Evolutionary conservation across 129 eudicot species (phyloP).

Genomic region (Artemisia argyi): DNA sequence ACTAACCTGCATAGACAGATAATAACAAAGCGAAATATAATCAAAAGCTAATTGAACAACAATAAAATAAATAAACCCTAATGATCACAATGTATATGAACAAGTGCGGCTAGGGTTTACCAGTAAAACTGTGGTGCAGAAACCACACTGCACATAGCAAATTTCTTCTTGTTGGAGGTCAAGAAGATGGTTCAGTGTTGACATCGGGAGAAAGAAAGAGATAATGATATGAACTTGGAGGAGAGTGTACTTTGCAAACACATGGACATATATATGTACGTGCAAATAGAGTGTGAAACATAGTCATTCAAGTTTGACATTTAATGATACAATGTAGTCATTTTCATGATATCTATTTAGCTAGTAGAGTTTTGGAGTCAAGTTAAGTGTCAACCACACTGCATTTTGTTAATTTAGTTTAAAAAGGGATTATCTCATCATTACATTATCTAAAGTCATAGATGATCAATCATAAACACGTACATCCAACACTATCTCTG

Average conservation of each 20-base stretch:
- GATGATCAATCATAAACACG: no score
- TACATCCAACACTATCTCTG: no score
- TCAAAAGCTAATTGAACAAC: not conserved
- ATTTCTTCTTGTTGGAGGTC: conserved; percentile 64
- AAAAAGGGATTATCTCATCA: not conserved
- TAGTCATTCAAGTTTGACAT: conserved; percentile 20
- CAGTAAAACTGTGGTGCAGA: conserved; percentile 81
- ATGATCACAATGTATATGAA: not conserved
- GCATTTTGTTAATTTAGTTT: not conserved
- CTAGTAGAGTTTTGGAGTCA: conserved; percentile 12
- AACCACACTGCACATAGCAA: conserved; percentile 85
- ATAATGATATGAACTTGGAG: conserved; percentile 23
- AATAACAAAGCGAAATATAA: not conserved
- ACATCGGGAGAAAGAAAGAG: conserved; percentile 35
- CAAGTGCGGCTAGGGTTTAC: conserved; percentile 32
- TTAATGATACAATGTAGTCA: conserved; percentile 21
- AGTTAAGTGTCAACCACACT: not conserved
- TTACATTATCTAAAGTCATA: not conserved
- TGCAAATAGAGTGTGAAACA: conserved; percentile 3
- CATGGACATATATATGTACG: not conserved
- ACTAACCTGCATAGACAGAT: conserved; percentile 50
- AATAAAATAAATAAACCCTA: not conserved
- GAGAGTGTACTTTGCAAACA: conserved; percentile 21
- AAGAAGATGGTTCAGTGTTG: conserved; percentile 50
- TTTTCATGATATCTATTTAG: conserved; percentile 16